Evolutionary conservation across 2,329 filamentous ascomycete genomes (phyloP).

Genomic region (Aspergillus latus): DNA sequence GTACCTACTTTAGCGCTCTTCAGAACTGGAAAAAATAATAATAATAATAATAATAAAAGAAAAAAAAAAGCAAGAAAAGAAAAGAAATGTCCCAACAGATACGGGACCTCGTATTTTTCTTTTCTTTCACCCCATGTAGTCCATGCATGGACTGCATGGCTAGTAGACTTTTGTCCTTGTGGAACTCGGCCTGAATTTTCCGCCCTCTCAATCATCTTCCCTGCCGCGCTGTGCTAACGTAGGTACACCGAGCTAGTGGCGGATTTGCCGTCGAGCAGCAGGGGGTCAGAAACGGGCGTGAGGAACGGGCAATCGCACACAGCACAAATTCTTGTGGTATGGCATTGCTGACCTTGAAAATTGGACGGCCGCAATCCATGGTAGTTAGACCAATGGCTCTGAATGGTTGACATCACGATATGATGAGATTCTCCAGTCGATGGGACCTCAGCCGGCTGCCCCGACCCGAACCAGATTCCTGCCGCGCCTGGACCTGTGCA

Average conservation of each 20-base stretch:
- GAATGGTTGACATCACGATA: slow-evolving; percentile 6
- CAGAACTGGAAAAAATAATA: too few relatives aligned
- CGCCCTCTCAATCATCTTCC: background rate
- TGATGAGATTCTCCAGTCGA: background rate
- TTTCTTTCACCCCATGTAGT: background rate
- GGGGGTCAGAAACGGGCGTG: background rate
- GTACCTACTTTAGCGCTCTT: too few relatives aligned
- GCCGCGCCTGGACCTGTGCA: background rate
- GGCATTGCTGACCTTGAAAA: background rate
- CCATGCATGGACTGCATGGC: background rate
- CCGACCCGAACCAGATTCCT: background rate
- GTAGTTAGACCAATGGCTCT: background rate
- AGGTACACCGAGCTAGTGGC: slow-evolving; percentile 10
- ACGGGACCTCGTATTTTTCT: background rate
- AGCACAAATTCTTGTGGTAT: background rate
- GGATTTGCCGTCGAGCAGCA: slow-evolving; percentile 3
- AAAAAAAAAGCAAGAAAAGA: too few relatives aligned
- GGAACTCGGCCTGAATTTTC: slow-evolving; percentile 1
- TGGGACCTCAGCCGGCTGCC: background rate
- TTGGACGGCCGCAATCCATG: background rate
- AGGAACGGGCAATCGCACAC: background rate
- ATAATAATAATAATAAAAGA: too few relatives aligned
- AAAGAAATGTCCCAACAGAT: too few relatives aligned
- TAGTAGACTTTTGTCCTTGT: background rate
- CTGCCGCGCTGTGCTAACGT: slow-evolving; percentile 1